A percentile compares a stretch with the other conserved stretches of the same genome.
Evolutionary conservation across 768 basidiomycete species (phyloP).

Genomic region (Dioszegia crocea): DNA sequence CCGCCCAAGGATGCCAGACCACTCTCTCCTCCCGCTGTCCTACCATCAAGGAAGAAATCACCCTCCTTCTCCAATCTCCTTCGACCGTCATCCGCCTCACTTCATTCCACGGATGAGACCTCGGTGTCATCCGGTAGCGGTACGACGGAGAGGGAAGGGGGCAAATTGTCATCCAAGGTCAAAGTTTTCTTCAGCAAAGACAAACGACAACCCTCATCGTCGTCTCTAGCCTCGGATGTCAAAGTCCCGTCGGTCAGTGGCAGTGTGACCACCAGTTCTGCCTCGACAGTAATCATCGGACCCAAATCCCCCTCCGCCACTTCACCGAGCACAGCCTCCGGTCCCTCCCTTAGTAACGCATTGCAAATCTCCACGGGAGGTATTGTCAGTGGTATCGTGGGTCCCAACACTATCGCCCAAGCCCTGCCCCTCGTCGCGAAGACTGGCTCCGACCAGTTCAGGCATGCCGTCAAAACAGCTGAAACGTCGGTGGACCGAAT

Average conservation of each 20-base stretch:
- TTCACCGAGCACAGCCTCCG: not conserved
- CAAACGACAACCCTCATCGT: not conserved
- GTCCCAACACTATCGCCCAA: too few species aligned
- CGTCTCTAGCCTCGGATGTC: not conserved
- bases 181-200: slow-evolving; percentile 6
- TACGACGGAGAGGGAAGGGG: not conserved
- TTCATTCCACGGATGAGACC: slow-evolving; percentile 3
- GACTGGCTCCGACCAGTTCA: slow-evolving; percentile 5
- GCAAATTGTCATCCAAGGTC: slow-evolving; percentile 3
- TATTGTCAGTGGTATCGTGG: not conserved
- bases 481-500: slow-evolving; percentile 25
- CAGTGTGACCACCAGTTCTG: too few species aligned
- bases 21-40: not conserved
- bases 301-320: not conserved
- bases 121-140: not conserved
- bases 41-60: not conserved
- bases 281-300: too few species aligned
- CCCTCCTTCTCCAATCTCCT: slow-evolving; percentile 5
- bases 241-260: too few species aligned
- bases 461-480: slow-evolving; percentile 7
- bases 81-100: not conserved
- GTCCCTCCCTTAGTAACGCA: not conserved
- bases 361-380: slow-evolving; percentile 2
- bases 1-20: not conserved
- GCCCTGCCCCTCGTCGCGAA: too few species aligned